phyloP scores from a whole-genome alignment of 257 asterid species.

The Forsythia viridissima region DNA sequence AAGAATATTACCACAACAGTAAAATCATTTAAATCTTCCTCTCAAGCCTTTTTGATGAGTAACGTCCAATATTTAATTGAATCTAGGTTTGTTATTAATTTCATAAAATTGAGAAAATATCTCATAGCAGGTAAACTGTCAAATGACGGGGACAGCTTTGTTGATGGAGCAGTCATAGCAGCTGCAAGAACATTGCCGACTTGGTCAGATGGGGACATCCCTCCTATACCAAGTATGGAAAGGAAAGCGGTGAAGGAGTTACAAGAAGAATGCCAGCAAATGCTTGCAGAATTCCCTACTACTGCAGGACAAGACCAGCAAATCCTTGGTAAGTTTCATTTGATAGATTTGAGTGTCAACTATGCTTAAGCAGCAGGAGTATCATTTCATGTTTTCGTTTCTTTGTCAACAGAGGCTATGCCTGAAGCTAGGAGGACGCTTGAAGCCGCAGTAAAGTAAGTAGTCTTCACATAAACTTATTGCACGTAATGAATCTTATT shows the following conservation, averaged over 20 bases:
- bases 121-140: constrained; percentile 71
- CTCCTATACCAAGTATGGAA: constrained; percentile 83
- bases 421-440: constrained; percentile 78
- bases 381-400: constrained; percentile 1
- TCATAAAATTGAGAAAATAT: constrained; percentile 25
- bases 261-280: constrained; percentile 86
- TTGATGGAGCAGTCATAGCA: constrained; percentile 93
- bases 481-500: constrained; percentile 5
- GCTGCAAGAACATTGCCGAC: constrained; percentile 95
- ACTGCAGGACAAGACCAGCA: constrained; percentile 68
- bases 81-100: constrained; percentile 19
- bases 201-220: constrained; percentile 91
- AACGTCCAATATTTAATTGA: constrained; percentile 2
- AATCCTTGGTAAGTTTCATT: constrained; percentile 61
- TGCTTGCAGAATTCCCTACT: constrained; percentile 75
- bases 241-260: constrained; percentile 87
- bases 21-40: constrained; percentile 31
- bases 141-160: constrained; percentile 51
- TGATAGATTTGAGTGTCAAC: constrained; percentile 20
- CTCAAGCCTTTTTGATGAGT: constrained; percentile 8
- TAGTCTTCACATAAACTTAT: constrained; percentile 5
- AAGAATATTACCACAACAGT: constrained; percentile 86
- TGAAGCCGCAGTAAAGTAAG: constrained; percentile 89
- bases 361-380: neutral
- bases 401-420: constrained; percentile 55